Evolutionary conservation across 192 early-diverging fungal genomes (phyloP).

Genomic region (Coemansia sp.): DNA sequence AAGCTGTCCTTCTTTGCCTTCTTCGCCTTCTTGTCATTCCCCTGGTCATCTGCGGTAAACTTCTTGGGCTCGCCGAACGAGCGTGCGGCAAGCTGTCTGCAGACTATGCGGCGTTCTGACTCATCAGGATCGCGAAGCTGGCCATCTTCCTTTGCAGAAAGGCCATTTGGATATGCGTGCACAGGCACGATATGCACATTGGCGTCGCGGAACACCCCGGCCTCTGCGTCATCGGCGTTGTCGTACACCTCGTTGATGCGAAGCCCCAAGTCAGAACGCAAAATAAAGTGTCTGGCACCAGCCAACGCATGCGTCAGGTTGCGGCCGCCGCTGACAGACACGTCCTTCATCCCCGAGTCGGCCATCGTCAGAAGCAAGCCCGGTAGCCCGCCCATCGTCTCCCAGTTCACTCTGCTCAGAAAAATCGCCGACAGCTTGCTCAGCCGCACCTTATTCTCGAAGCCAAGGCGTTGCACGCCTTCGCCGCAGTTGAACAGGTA

Average conservation of each 20-base stretch:
- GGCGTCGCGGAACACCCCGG: constrained; percentile 60
- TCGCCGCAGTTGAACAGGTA: constrained; percentile 96
- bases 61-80: constrained; percentile 36
- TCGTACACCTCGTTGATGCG: constrained; percentile 61
- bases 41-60: not conserved
- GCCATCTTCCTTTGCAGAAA: constrained; percentile 3
- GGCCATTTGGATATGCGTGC: constrained; percentile 61
- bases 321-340: constrained; percentile 72
- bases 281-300: constrained; percentile 77
- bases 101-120: constrained; percentile 22
- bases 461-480: constrained; percentile 83
- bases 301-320: constrained; percentile 82
- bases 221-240: constrained; percentile 29
- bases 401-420: constrained; percentile 84
- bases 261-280: constrained; percentile 62
- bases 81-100: constrained; percentile 24
- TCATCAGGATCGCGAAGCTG: constrained; percentile 27
- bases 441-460: constrained; percentile 74
- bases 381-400: constrained; percentile 84
- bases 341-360: constrained; percentile 65
- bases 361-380: constrained; percentile 92
- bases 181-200: constrained; percentile 70
- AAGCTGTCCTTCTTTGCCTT: constrained; percentile 13
- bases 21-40: not conserved
- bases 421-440: constrained; percentile 78